Percentiles rank a stretch among this genome's conserved stretches.
Conservation (phyloP, 108 stramenopile species). For the Nannochloropsis gaditana region DNA sequence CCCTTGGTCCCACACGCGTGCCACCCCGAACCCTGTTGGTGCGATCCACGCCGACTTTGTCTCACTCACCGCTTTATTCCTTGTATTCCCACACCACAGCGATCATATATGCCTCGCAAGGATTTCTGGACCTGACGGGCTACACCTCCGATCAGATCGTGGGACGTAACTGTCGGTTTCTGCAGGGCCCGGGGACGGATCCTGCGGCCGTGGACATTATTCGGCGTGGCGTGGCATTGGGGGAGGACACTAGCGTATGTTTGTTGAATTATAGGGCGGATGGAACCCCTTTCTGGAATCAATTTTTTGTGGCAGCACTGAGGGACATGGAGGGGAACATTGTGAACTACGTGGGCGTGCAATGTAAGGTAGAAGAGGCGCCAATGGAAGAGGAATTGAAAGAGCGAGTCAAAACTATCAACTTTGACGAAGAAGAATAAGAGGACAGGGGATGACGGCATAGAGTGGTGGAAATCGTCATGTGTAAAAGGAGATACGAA, state of each 20-base stretch:
- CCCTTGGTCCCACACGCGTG: neutral
- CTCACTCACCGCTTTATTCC: neutral
- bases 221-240: slow-evolving; percentile 46
- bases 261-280: slow-evolving; percentile 94
- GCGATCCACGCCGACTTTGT: neutral
- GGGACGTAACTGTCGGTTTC: slow-evolving; percentile 91
- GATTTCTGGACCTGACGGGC: slow-evolving; percentile 55
- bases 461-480: no score
- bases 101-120: slow-evolving; percentile 55
- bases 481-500: no score
- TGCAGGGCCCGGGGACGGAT: slow-evolving; percentile 90
- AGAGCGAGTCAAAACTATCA: neutral
- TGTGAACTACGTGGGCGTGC: slow-evolving; percentile 56
- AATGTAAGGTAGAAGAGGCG: slow-evolving; percentile 51
- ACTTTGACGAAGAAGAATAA: neutral
- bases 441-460: neutral
- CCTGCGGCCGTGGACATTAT: slow-evolving; percentile 55
- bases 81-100: neutral
- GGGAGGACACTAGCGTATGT: slow-evolving; percentile 78
- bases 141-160: slow-evolving; percentile 68
- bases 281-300: slow-evolving; percentile 96
- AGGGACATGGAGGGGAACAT: slow-evolving; percentile 68
- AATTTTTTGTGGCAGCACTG: slow-evolving; percentile 88
- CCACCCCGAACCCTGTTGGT: neutral
- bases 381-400: slow-evolving; percentile 27